A percentile compares a stretch with the other conserved stretches of the same genome.
Evolutionary conservation across 164 flowering plant genomes (phyloP).

Genomic region (Hamamelis virginiana): DNA sequence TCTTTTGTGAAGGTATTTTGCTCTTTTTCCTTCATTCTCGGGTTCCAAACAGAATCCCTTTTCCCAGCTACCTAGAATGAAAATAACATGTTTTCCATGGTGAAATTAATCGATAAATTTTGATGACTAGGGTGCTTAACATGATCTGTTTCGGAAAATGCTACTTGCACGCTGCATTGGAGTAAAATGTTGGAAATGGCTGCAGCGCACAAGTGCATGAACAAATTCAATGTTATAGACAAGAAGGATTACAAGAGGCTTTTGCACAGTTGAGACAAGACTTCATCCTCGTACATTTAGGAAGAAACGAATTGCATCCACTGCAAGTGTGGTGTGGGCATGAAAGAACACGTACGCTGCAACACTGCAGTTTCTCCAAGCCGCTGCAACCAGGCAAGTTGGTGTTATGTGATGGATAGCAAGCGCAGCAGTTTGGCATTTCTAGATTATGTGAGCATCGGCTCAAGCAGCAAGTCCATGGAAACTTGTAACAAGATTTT

Average conservation of each 20-base stretch:
- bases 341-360: neutral
- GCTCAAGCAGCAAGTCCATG: slow-evolving; percentile 8
- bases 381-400: neutral
- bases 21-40: too few species aligned
- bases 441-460: neutral
- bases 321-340: neutral
- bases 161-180: too few species aligned
- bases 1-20: too few species aligned
- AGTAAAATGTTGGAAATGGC: too few species aligned
- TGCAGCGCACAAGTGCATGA: too few species aligned
- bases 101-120: too few species aligned
- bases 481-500: neutral
- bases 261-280: slow-evolving; percentile 2
- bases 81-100: too few species aligned
- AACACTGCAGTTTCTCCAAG: neutral
- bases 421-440: slow-evolving; percentile 1
- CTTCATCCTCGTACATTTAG: slow-evolving; percentile 5
- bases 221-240: neutral
- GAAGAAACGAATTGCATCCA: neutral
- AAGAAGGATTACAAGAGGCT: neutral
- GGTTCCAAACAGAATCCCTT: too few species aligned
- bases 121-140: too few species aligned
- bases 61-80: too few species aligned
- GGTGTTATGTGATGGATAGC: neutral
- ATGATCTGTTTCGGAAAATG: too few species aligned